These are phyloP conservation scores for Themeda triandra DNA, from an alignment of 176 grass and related monocot genomes.

Conservation along the genomic window DNA sequence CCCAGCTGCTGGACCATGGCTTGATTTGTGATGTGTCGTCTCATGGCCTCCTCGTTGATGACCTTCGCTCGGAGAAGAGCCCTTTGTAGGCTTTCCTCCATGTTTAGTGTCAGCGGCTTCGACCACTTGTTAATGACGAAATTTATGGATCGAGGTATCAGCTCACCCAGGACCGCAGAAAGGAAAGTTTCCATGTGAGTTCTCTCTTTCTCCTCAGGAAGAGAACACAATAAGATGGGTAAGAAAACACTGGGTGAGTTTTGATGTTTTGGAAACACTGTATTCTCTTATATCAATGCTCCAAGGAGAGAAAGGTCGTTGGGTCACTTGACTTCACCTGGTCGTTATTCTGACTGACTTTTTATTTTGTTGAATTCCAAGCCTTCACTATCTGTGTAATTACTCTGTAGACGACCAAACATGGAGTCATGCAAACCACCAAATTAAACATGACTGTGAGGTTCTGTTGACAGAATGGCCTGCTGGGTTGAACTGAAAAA, in stretches of 20 bases:
- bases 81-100: background rate
- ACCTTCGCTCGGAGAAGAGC: background rate
- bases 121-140: background rate
- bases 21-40: conserved; percentile 6
- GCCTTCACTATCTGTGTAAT: too few species aligned
- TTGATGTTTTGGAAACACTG: background rate
- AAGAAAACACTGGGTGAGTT: background rate
- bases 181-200: background rate
- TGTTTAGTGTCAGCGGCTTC: background rate
- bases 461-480: too few species aligned
- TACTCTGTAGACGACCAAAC: too few species aligned
- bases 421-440: too few species aligned
- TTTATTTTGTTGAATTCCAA: too few species aligned
- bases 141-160: background rate
- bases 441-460: too few species aligned
- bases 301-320: background rate
- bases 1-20: background rate
- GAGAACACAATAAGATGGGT: background rate
- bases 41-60: background rate
- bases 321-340: too few species aligned
- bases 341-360: too few species aligned
- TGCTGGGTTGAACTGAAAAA: too few species aligned
- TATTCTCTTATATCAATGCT: too few species aligned
- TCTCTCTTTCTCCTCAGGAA: background rate
- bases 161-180: background rate